phyloP scores from a whole-genome alignment of 805 yeast species.

The Starmera dryadoides region DNA sequence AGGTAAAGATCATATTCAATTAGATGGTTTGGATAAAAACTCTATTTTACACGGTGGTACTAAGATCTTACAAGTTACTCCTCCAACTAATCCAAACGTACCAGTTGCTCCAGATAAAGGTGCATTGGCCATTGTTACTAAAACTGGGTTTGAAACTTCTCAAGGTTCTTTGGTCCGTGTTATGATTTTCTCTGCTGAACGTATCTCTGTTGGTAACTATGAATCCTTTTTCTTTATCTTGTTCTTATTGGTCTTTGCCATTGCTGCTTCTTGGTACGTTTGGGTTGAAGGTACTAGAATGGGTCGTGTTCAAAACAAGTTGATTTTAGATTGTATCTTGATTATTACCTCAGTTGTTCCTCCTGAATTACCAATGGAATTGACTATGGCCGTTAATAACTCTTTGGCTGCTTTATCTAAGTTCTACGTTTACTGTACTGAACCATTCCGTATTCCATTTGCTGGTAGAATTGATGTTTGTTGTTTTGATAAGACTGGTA shows the following conservation, averaged over 20 bases:
- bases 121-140: slow-evolving; percentile 81
- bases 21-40: slow-evolving; percentile 84
- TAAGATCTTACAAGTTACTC: slow-evolving; percentile 83
- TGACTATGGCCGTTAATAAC: slow-evolving; percentile 95
- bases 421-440: slow-evolving; percentile 90
- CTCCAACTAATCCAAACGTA: slow-evolving; percentile 42
- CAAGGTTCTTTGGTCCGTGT: slow-evolving; percentile 97
- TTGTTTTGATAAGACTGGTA: slow-evolving; percentile 98
- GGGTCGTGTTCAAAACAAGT: slow-evolving; percentile 93
- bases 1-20: slow-evolving; percentile 52
- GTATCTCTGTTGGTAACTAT: slow-evolving; percentile 91
- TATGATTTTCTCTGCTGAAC: slow-evolving; percentile 94
- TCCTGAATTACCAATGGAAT: slow-evolving; percentile 98
- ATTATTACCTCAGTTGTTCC: slow-evolving; percentile 97
- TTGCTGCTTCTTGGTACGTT: slow-evolving; percentile 94
- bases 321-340: slow-evolving; percentile 90
- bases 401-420: slow-evolving; percentile 85
- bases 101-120: slow-evolving; percentile 79
- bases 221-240: slow-evolving; percentile 91
- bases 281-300: slow-evolving; percentile 96
- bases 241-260: slow-evolving; percentile 83
- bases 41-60: slow-evolving; percentile 93
- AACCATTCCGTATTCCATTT: slow-evolving; percentile 94
- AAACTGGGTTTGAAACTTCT: slow-evolving; percentile 97
- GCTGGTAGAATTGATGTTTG: slow-evolving; percentile 98